phyloP scores from a whole-genome alignment of 768 basidiomycete species.

The Leccinum rimulosum region DNA sequence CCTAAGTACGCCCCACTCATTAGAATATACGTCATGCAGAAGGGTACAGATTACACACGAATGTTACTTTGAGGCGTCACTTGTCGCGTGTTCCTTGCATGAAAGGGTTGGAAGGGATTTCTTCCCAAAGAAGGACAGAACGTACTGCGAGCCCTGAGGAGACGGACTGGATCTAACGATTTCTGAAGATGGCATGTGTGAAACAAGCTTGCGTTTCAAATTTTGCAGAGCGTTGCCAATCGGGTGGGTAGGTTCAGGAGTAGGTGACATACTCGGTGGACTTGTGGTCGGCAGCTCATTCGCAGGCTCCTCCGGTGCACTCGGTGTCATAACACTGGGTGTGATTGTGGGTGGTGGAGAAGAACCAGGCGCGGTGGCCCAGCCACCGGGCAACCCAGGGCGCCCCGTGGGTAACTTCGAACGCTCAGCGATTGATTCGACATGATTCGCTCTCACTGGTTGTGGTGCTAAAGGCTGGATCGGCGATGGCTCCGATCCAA shows the following conservation, averaged over 20 bases:
- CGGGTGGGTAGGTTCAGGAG: slow-evolving; percentile 7
- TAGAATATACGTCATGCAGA: neutral
- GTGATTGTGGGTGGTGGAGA: slow-evolving; percentile 8
- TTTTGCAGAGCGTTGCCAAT: slow-evolving; percentile 25
- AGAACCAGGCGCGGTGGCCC: slow-evolving; percentile 18
- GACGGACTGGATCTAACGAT: slow-evolving; percentile 12
- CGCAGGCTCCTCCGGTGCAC: slow-evolving; percentile 5
- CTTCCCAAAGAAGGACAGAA: neutral
- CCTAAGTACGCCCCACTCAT: slow-evolving; percentile 11
- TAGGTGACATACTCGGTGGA: neutral
- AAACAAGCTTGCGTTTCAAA: slow-evolving; percentile 25
- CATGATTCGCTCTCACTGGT: slow-evolving; percentile 5
- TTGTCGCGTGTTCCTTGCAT: slow-evolving; percentile 19
- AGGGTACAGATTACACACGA: slow-evolving; percentile 27
- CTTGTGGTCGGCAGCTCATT: slow-evolving; percentile 1
- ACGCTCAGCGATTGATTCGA: slow-evolving; percentile 7
- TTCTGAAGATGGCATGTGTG: slow-evolving; percentile 21
- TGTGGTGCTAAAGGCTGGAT: slow-evolving; percentile 17
- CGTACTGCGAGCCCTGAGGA: slow-evolving; percentile 21
- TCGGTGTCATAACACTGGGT: slow-evolving; percentile 1
- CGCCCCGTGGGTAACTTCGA: slow-evolving; percentile 21
- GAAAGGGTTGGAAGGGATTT: neutral
- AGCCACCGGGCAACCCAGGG: slow-evolving; percentile 21
- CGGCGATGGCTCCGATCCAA: slow-evolving; percentile 16
- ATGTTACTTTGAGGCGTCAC: slow-evolving; percentile 45